phyloP scores from a whole-genome alignment of 1,139 yeast genomes.

The Candida smagusa region DNA sequence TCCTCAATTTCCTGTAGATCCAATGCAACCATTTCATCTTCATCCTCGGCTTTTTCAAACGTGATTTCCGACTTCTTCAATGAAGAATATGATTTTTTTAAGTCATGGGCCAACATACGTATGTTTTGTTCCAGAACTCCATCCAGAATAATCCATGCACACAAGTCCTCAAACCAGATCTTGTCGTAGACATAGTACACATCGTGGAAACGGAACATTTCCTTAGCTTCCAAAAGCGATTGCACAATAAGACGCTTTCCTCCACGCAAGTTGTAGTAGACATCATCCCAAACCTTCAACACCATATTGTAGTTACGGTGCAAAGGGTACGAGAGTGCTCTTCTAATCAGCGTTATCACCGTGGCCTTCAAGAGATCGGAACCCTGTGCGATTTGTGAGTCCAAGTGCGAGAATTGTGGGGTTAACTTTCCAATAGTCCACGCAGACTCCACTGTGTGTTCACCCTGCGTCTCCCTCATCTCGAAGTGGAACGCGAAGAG shows the following conservation, averaged over 20 bases:
- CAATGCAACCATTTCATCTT: constrained; percentile 14
- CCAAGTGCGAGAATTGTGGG: constrained; percentile 75
- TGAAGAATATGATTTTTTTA: constrained; percentile 32
- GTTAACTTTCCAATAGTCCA: constrained; percentile 89
- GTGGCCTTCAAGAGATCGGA: constrained; percentile 44
- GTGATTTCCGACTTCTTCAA: constrained; percentile 29
- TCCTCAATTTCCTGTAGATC: constrained; percentile 26
- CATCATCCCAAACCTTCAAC: constrained; percentile 71
- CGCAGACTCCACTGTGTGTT: constrained; percentile 79
- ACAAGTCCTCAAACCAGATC: constrained; percentile 75
- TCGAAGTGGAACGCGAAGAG: constrained; percentile 77
- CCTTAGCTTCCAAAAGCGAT: constrained; percentile 57
- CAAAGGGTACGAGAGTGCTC: constrained; percentile 78
- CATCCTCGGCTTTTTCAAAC: constrained; percentile 35
- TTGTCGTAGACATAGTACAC: constrained; percentile 85
- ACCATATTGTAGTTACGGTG: constrained; percentile 67
- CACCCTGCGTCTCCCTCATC: constrained; percentile 70
- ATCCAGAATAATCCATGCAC: constrained; percentile 72
- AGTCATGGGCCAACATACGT: constrained; percentile 64
- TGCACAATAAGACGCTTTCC: constrained; percentile 69
- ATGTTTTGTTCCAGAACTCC: constrained; percentile 47
- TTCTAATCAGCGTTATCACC: constrained; percentile 58
- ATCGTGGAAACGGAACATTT: constrained; percentile 80
- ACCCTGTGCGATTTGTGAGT: constrained; percentile 42
- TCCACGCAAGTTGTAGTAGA: constrained; percentile 56